Base-by-base conservation (phyloP, 805 yeast genomes). In the Metschnikowia shivogae region DNA sequence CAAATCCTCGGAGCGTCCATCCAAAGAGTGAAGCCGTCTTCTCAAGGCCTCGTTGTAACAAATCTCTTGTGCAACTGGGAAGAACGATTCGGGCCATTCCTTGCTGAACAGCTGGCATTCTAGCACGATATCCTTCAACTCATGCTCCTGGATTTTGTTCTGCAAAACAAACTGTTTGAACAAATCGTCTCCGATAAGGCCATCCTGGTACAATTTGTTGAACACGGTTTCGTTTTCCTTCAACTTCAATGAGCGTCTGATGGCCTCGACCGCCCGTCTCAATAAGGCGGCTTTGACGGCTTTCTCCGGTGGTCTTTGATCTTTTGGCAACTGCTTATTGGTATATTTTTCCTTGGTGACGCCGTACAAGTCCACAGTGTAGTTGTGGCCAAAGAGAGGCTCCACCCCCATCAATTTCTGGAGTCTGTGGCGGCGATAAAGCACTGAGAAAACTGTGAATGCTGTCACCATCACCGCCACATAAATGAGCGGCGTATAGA, bases 1-100 rank as follows among this genome's bases (percentile, higher is more conserved):
- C 49, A 70, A 67, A 37, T 56, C 59, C 45, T 62, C 60, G 10
- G 63, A 46, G 45, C 76, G 65, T 13, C 59, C 64, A 19, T 68
- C 77, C 58, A 82, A 64, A 4, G 77, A 65, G 34, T 58, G 54
- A 30, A 78, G 57, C 59, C 97, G 83, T 72, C 93, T 81, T 65
- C 92, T 78, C 43, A 92, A 72, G 1, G 97, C 97, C 66, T 86
- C 92, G 62, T 92, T 93, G 65, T 89, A 86, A 51, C 96, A 88
- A 42, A 92, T 84, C 61, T 93, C 97, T 62, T 86, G 92, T 36
- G 90, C 84, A 11, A 83, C 77, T 8, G 86, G 86, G 58, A 89
- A 84, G 57, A 89, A 79, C 36, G 76, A 67, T 52, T 78, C 84
- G 6, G 84, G 80, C 96, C 97, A 90, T 29, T 89, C 92, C 36